phyloP scores from a whole-genome alignment of 306 rosid species.

The Cotoneaster glaucophyllus region DNA sequence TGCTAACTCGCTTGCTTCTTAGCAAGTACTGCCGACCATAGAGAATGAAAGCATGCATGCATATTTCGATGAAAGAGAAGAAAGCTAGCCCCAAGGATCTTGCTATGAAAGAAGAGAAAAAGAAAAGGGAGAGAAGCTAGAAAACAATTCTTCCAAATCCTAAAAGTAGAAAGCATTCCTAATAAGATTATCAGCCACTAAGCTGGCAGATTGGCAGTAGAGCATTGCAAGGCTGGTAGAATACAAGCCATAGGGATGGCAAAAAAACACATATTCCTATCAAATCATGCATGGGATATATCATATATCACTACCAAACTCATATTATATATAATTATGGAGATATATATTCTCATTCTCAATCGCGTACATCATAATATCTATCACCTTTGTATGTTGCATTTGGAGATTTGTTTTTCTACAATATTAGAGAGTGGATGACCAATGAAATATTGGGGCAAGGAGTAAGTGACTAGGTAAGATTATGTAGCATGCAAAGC shows the following conservation, averaged over 20 bases:
- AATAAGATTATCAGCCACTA: slow-evolving; percentile 4
- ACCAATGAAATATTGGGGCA: not conserved
- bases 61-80: slow-evolving; percentile 6
- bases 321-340: not conserved
- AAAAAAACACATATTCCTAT: slow-evolving; percentile 25
- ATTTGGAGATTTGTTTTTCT: slow-evolving; percentile 21
- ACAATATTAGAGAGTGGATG: not conserved
- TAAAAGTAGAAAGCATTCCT: slow-evolving; percentile 32
- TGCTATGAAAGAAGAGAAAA: not conserved
- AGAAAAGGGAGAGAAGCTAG: not conserved
- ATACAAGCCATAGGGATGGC: slow-evolving; percentile 26
- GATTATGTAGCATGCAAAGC: not conserved
- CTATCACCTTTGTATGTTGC: slow-evolving; percentile 22
- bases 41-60: slow-evolving; percentile 12
- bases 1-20: not conserved
- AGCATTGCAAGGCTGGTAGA: slow-evolving; percentile 63
- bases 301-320: not conserved
- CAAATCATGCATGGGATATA: slow-evolving; percentile 39
- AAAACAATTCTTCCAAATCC: slow-evolving; percentile 24
- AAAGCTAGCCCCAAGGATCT: slow-evolving; percentile 19
- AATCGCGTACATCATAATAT: not conserved
- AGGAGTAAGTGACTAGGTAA: not conserved
- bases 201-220: slow-evolving; percentile 53
- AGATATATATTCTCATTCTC: not conserved
- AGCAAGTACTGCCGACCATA: slow-evolving; percentile 22